Conservation (phyloP, 345 rosid species). For the Erysimum cheiranthoides region DNA sequence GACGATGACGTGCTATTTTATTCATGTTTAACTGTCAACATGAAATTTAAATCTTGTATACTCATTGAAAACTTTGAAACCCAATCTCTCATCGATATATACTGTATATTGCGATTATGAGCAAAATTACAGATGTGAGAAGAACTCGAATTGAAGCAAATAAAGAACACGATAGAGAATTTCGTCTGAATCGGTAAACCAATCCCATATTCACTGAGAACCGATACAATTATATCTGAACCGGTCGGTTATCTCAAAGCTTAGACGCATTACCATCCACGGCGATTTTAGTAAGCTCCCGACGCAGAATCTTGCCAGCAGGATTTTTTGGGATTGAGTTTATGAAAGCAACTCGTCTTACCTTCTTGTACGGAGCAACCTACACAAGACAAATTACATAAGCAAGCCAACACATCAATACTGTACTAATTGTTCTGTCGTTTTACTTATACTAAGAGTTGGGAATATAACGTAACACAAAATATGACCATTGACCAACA, state of each 20-base stretch:
- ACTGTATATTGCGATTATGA: too few relatives aligned
- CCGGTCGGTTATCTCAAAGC: conserved; percentile 41
- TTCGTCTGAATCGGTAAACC: conserved; percentile 1
- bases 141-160: not conserved
- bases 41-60: not conserved
- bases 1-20: not conserved
- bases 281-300: conserved; percentile 61
- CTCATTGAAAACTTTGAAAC: not conserved
- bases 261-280: conserved; percentile 50
- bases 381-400: conserved; percentile 40
- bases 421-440: not conserved
- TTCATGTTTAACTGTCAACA: conserved; percentile 3
- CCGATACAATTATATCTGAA: not conserved
- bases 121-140: not conserved
- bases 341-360: conserved; percentile 78
- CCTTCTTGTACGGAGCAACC: conserved; percentile 94
- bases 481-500: not conserved
- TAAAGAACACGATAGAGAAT: conserved; percentile 14
- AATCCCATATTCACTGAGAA: not conserved
- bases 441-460: not conserved
- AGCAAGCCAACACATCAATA: conserved; percentile 23
- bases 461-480: too few relatives aligned
- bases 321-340: conserved; percentile 72
- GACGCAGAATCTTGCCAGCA: conserved; percentile 84
- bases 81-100: not conserved